phyloP scores from a whole-genome alignment of 495 filamentous ascomycete species.

The Parachaetomium inaequale region DNA sequence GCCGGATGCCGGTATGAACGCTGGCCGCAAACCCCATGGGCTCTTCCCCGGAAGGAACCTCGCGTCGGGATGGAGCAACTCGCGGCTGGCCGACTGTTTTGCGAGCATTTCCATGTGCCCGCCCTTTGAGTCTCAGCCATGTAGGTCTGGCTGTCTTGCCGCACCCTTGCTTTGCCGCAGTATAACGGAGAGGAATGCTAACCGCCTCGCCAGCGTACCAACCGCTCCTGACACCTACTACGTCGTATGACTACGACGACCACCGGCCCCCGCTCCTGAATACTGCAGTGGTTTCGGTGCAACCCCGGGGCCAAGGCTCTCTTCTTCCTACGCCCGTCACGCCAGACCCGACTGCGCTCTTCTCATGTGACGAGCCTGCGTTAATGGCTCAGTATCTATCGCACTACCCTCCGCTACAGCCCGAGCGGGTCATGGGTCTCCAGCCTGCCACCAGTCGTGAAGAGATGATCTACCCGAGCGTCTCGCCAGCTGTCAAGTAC shows the following conservation, averaged over 20 bases:
- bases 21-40: constrained; percentile 24
- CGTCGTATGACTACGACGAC: constrained; percentile 33
- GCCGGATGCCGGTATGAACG: constrained; percentile 19
- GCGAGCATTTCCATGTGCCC: constrained; percentile 38
- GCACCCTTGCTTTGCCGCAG: background rate
- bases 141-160: constrained; percentile 19
- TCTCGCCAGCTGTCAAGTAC: constrained; percentile 29
- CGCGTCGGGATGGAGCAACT: constrained; percentile 31
- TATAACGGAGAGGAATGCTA: constrained; percentile 4
- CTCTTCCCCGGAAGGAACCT: constrained; percentile 24
- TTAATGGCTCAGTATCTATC: constrained; percentile 37
- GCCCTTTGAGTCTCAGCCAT: constrained; percentile 37
- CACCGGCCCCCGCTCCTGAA: constrained; percentile 32
- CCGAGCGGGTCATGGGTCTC: constrained; percentile 33
- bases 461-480: constrained; percentile 45
- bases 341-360: constrained; percentile 28
- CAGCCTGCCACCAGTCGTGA: constrained; percentile 40
- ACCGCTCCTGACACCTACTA: constrained; percentile 34
- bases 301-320: constrained; percentile 25
- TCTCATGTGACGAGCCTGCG: constrained; percentile 31
- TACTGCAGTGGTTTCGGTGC: constrained; percentile 28
- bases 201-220: constrained; percentile 26
- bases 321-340: constrained; percentile 21
- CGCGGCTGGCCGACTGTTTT: constrained; percentile 40
- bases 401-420: constrained; percentile 41